Conservation (phyloP, 768 basidiomycete species). For the Clavulina sp. region DNA sequence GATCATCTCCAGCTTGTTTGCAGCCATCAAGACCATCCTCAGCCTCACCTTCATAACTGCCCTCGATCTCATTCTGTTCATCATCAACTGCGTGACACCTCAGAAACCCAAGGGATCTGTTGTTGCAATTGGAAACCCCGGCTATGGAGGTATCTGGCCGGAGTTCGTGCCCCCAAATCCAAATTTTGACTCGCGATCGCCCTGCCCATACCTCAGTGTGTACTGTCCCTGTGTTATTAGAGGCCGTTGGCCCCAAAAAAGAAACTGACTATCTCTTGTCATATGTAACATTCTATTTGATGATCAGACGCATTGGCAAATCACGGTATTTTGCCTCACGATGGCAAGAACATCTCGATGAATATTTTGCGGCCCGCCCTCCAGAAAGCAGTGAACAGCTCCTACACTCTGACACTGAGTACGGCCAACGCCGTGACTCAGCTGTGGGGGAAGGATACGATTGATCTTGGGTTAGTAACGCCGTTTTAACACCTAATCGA, state of each 20-base stretch:
- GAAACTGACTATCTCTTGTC: neutral
- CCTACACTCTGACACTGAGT: constrained; percentile 7
- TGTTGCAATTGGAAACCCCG: constrained; percentile 5
- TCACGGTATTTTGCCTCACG: constrained; percentile 30
- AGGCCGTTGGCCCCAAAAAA: too few relatives aligned
- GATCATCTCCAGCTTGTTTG: too few relatives aligned
- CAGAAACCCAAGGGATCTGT: neutral
- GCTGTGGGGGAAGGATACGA: constrained; percentile 7
- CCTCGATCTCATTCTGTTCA: too few relatives aligned
- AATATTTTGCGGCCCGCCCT: constrained; percentile 19
- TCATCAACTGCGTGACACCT: neutral
- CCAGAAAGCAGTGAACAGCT: constrained; percentile 10
- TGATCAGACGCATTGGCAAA: neutral
- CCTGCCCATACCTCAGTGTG: constrained; percentile 31
- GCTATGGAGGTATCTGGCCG: constrained; percentile 16
- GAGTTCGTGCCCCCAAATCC: constrained; percentile 33
- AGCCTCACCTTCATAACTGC: too few relatives aligned
- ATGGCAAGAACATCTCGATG: constrained; percentile 58
- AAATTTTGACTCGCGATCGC: constrained; percentile 49
- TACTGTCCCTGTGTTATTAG: neutral
- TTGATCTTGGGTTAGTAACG: neutral
- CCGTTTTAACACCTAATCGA: neutral
- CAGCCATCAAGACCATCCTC: too few relatives aligned
- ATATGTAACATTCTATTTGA: neutral
- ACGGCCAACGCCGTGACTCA: neutral